Percentiles rank a stretch among this genome's conserved stretches.
These are phyloP conservation scores for Asclepias syriaca DNA, from an alignment of 257 asterid species.

Conservation along the genomic window DNA sequence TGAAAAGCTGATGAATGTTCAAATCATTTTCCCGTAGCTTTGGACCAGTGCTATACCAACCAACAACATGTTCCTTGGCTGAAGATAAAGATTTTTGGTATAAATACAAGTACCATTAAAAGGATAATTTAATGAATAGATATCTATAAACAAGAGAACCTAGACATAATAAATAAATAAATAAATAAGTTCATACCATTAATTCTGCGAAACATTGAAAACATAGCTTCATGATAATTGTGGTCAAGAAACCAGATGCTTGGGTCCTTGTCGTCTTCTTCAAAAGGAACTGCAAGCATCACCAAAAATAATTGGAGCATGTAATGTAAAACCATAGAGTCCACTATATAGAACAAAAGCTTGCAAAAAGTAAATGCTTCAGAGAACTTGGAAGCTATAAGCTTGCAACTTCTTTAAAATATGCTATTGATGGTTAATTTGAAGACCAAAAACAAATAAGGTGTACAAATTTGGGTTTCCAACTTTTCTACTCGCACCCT, in stretches of 20 bases:
- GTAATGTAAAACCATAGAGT: no score
- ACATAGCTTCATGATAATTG: constrained; percentile 90
- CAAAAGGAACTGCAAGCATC: constrained; percentile 76
- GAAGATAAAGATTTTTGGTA: constrained; percentile 23
- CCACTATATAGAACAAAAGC: no score
- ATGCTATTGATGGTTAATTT: no score
- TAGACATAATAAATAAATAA: neutral
- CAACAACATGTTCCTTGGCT: constrained; percentile 99
- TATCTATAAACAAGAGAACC: constrained; percentile 11
- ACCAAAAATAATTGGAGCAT: constrained; percentile 14
- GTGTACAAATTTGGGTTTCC: neutral
- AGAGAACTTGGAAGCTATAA: no score
- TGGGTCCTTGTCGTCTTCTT: constrained; percentile 93
- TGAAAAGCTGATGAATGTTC: constrained; percentile 64
- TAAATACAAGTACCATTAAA: constrained; percentile 12
- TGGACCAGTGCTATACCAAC: constrained; percentile 99
- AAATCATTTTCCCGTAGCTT: constrained; percentile 86
- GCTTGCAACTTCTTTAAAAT: no score
- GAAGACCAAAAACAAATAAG: no score
- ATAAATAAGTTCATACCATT: constrained; percentile 48
- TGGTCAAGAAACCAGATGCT: constrained; percentile 98
- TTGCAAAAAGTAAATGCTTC: no score
- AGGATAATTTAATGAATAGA: constrained; percentile 4
- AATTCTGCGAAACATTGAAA: constrained; percentile 91
- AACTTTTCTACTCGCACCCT: neutral